phyloP scores from a whole-genome alignment of 2,329 filamentous ascomycete species.

The Amesomyces nigricolor region DNA sequence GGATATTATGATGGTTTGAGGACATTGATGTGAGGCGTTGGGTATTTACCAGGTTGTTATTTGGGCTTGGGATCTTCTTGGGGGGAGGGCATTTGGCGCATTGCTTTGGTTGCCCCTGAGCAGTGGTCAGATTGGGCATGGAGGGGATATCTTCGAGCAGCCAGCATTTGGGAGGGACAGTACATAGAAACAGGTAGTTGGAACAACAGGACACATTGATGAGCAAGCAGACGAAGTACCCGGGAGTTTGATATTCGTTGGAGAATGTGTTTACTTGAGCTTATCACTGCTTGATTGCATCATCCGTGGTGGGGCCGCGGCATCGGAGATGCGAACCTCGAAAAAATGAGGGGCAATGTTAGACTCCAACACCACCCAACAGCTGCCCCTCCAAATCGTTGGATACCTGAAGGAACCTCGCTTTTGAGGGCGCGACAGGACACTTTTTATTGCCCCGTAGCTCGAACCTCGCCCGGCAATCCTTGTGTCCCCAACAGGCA shows the following conservation, averaged over 20 bases:
- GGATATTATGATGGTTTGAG: not conserved
- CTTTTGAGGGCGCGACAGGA: too few relatives aligned
- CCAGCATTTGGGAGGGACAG: not conserved
- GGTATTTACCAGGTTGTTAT: not conserved
- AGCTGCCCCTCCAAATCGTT: not conserved
- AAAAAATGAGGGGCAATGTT: slow-evolving; percentile 11
- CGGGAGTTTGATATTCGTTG: too few relatives aligned
- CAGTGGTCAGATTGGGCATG: not conserved
- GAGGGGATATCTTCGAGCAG: not conserved
- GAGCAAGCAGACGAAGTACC: too few relatives aligned
- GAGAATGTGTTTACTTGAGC: not conserved
- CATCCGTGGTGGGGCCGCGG: slow-evolving; percentile 15
- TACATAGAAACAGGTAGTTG: too few relatives aligned
- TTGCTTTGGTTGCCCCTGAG: not conserved
- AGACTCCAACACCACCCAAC: not conserved
- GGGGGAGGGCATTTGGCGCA: not conserved
- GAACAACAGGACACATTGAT: not conserved
- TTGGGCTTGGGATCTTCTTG: not conserved
- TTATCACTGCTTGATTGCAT: slow-evolving; percentile 1
- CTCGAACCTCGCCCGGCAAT: too few relatives aligned
- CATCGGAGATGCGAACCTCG: slow-evolving; percentile 5
- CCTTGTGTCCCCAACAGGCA: too few relatives aligned
- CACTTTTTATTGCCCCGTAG: too few relatives aligned
- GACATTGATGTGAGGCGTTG: slow-evolving; percentile 8
- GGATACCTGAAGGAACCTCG: not conserved